Percentiles rank a stretch among this genome's conserved stretches.
Conservation (phyloP, 148 eudicot genomes). For the Beta vulgaris region DNA sequence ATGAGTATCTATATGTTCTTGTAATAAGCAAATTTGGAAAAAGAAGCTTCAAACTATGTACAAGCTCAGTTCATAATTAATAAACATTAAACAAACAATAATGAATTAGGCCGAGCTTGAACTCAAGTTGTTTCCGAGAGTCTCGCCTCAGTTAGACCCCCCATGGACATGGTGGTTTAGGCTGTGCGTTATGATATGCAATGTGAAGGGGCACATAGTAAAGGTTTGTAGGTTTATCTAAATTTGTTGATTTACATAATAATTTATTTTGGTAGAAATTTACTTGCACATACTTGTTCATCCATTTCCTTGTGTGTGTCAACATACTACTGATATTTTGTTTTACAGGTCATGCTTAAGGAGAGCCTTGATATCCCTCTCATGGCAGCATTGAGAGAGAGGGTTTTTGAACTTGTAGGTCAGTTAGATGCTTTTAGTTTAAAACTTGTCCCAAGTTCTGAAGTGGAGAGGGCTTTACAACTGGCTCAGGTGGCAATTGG, state of each 20-base stretch:
- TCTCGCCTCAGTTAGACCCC: too few relatives aligned
- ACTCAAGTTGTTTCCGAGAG: too few relatives aligned
- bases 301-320: background rate
- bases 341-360: conserved; percentile 49
- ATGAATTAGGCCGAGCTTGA: too few relatives aligned
- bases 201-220: background rate
- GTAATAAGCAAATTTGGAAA: too few relatives aligned
- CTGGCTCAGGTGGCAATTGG: conserved; percentile 74
- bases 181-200: background rate
- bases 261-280: background rate
- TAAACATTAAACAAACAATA: too few relatives aligned
- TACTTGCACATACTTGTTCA: background rate
- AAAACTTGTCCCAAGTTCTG: conserved; percentile 38
- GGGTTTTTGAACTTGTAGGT: conserved; percentile 53
- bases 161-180: background rate
- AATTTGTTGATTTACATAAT: background rate
- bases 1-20: too few relatives aligned
- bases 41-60: too few relatives aligned
- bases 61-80: too few relatives aligned
- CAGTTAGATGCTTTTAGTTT: conserved; percentile 49
- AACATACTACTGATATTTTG: conserved; percentile 23
- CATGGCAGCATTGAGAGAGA: conserved; percentile 52
- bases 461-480: conserved; percentile 46
- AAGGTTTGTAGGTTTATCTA: background rate
- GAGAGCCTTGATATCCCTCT: conserved; percentile 55